Base-by-base conservation (phyloP, 2,329 filamentous ascomycete genomes). In the Microsporum audouinii region DNA sequence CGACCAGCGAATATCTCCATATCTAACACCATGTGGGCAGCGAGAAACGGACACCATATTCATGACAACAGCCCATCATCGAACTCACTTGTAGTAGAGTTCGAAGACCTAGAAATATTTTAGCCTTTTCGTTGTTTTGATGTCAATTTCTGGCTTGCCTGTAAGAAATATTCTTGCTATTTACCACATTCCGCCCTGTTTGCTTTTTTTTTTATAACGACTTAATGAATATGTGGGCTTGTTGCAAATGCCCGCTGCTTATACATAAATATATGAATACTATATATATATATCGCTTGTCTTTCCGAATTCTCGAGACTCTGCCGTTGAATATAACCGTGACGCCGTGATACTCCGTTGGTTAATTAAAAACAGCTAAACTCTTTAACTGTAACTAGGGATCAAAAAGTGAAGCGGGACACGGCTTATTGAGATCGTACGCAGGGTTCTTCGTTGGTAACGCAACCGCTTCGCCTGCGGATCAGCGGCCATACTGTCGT, bases 41-140 rank as follows among this genome's bases (percentile, higher is more conserved):
- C 68, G 58, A 71, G 72, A 69, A 70, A 76, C 63, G 65, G 67
- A 56, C 63, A 61, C n/a, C 65, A 67, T 33, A 59, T 36, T 31
- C 47, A 33, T 41, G 62, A 61, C 36, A 65, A 66, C 56, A 68
- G 67, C 34, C 68, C 67, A 61, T 67, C 66, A 31, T 61, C 63
- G 12, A 72, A 78, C 63, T 73, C 72, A 43, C 67, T 80, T 66
- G 71, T 78, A 43, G 78, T 79, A 45, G 77, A 80, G 65, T 79
- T 80, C 69, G 78, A 79, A 66, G 77, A 79, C 67, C 63, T 80
- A 67, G 78, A 80, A 65, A 79, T 79, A 47, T 77, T 77, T 65
- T 79, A 71, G 67, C 33, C 8, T 27, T 49, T 45, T 57, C 33
- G 57, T 61, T 65, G 61, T 65, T 65, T 64, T 62, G 43, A 64